Conservation (phyloP, 768 basidiomycete genomes). For the Amanita phalloides region DNA sequence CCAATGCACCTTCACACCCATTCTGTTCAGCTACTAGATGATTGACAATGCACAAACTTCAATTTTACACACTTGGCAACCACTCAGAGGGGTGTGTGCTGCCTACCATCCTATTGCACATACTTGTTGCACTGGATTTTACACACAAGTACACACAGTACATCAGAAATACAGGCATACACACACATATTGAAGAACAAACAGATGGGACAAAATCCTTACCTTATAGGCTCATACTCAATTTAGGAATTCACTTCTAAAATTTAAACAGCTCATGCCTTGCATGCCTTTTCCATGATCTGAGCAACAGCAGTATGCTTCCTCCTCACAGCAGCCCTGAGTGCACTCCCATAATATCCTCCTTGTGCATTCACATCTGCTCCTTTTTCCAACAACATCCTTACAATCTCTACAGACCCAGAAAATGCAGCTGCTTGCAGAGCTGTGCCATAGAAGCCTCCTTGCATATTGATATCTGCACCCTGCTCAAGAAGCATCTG, state of each 20-base stretch:
- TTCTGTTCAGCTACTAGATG: too few species aligned
- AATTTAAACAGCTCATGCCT: background rate
- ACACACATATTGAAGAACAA: too few species aligned
- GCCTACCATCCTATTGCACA: too few species aligned
- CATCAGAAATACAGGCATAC: too few species aligned
- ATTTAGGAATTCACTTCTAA: background rate
- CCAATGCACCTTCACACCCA: too few species aligned
- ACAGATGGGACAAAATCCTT: too few species aligned
- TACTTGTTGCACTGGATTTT: too few species aligned
- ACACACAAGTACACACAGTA: too few species aligned
- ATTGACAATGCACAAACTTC: too few species aligned
- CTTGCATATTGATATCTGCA: conserved; percentile 1
- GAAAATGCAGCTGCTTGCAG: conserved; percentile 1
- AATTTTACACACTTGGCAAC: too few species aligned
- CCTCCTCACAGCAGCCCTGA: background rate
- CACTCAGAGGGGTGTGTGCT: too few species aligned
- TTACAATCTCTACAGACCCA: background rate
- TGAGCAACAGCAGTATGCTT: background rate
- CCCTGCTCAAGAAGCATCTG: background rate
- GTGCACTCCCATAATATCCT: conserved; percentile 1
- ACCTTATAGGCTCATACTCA: too few species aligned
- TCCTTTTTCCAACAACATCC: background rate
- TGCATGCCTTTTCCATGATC: background rate
- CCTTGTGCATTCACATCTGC: conserved; percentile 1
- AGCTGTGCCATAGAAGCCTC: background rate